Evolutionary conservation across 257 asterid genomes (phyloP), one percentile per base, ranked within the genome.

Genomic region (Thymus quinquecostatus): DNA sequence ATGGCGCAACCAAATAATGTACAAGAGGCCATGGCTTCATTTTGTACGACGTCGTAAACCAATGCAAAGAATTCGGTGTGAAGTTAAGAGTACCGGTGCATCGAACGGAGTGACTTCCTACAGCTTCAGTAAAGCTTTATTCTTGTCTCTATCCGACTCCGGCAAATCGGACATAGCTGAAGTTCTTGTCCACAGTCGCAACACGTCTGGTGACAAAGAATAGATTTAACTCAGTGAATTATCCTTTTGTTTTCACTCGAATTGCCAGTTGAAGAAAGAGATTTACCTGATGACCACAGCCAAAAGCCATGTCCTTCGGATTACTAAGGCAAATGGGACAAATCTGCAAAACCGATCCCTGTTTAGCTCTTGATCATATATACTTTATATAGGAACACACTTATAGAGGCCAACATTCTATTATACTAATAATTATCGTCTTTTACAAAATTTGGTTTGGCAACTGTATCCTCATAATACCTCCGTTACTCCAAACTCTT

Each of bases 201-300:
- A 61, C 98, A 93, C 12, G 98, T 89, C 98, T 92, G 77, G 70
- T 4, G 27, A 65, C 21, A 75, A 59, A 56, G 14, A 70, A 67
- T 6, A 41, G 28, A 10, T 62, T 58, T n/a, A 69, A 27, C 29
- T 53, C 58, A 27, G 9, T 14, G 44, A 33, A 9, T 40, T 38
- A 38, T 38, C 41, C 13, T 60, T 60, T 21, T 4, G 44, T 33
- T 66, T 14, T 40, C 49, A 59, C 48, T 33, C 12, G 34, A 60
- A 21, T n/a, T 3, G 11, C 10, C 47, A 5, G 29, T 43, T 10
- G 10, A 33, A 8, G 21, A 51, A 10, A 30, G 9, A 14, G 57
- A 27, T 60, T 40, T 83, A 92, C 98, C 96, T 92, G 98, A 83
- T 92, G 98, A 72, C 98, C 98, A 54, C 98, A 92, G 29, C 98